Conservation (phyloP, 148 eudicot genomes). For the Limonium bicolor region DNA sequence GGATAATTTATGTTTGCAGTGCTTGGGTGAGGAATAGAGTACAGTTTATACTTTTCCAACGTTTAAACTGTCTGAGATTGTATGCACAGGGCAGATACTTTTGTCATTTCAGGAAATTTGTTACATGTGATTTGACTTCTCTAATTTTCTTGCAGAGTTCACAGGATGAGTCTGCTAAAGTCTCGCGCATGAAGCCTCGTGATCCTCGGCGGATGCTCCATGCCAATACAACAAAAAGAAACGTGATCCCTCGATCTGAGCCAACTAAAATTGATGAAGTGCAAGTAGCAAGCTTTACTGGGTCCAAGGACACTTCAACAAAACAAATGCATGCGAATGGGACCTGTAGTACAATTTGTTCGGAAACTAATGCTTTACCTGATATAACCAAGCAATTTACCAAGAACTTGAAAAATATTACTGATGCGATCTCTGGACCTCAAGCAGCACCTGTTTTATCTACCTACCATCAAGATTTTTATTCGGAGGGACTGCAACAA, state of each 20-base stretch:
- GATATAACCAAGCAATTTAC: conserved; percentile 67
- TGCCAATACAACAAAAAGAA: conserved; percentile 19
- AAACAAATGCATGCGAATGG: conserved; percentile 28
- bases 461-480: conserved; percentile 20
- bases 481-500: conserved; percentile 21
- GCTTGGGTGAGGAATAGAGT: too few relatives aligned
- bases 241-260: conserved; percentile 24
- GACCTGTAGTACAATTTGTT: too few relatives aligned
- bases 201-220: conserved; percentile 90
- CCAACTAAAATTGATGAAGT: conserved; percentile 21
- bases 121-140: neutral
- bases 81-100: neutral
- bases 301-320: conserved; percentile 18
- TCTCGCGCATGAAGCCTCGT: conserved; percentile 92
- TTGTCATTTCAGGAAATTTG: neutral
- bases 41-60: too few relatives aligned
- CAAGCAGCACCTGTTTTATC: conserved; percentile 26
- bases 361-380: conserved; percentile 20
- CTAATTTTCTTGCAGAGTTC: conserved; percentile 18
- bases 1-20: too few relatives aligned
- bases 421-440: conserved; percentile 44
- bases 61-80: neutral
- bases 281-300: conserved; percentile 14
- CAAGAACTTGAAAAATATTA: conserved; percentile 59
- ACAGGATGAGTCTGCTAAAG: conserved; percentile 55